Evolutionary conservation across 2,329 filamentous ascomycete genomes (phyloP), one percentile per base, ranked within the genome.

Genomic region (Aphanocladium album): DNA sequence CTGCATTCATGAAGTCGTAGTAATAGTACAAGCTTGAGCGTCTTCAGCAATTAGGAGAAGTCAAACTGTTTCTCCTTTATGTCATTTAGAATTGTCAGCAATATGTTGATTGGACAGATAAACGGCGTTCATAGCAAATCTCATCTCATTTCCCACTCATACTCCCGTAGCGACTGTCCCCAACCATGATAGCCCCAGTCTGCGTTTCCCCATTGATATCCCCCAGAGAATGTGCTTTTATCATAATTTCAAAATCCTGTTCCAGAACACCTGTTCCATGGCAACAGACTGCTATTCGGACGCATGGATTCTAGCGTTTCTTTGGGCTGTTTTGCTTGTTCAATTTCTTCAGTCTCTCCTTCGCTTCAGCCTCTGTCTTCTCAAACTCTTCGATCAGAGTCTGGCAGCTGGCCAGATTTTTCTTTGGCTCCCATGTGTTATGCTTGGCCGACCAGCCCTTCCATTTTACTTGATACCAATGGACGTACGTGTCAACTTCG

Each of bases 371-470:
- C 27, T 47, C 27, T 19, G 19, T 19, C 23, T 35, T 14, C 14
- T 21, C 74, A 60, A 75, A 81, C 2, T 66, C 69, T 11, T 66
- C 65, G 35, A 82, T 64, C 1, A 76, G 63, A 2, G 65, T 64
- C 11, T 63, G 60, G 59, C 79, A 80, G 2, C 77, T 73, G 0
- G 54, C 57, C 19, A 84, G 65, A 60, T 83, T 78, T 19, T 60
- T 67, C 66, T 73, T 76, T 1, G 80, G 80, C 71, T 84, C 82
- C 83, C 83, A 85, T 0, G 81, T 83, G 61, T 79, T 83, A 1
- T 80, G 67, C 19, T 72, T 69, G 1, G 65, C 63, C 0, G 72
- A 55, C 58, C 74, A 84, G 0, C 78, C 79, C 64, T 78, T 76
- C 83, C 83, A 85, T 68, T 84, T 83, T 57, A 86, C 76, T 3